Percentiles rank a stretch among this genome's conserved stretches.
Evolutionary conservation across 2,329 filamentous ascomycete species (phyloP).

Genomic region (Pseudocercospora crystallina): DNA sequence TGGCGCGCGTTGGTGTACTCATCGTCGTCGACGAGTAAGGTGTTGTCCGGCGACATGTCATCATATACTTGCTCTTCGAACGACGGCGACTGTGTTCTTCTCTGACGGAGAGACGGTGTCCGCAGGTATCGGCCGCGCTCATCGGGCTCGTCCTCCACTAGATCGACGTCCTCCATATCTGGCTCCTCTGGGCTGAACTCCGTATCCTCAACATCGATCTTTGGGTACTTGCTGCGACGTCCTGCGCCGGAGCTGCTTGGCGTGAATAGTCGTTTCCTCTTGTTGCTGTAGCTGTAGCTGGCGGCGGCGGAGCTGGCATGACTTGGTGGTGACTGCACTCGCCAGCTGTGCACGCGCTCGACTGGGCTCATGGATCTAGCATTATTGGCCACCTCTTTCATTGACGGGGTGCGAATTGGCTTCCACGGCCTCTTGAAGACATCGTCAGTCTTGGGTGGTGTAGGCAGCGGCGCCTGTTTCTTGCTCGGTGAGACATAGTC

Average conservation of each 20-base stretch:
- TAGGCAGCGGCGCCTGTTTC: constrained; percentile 32
- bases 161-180: constrained; percentile 5
- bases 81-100: constrained; percentile 9
- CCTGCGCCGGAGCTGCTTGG: constrained; percentile 16
- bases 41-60: constrained; percentile 32
- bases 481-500: constrained; percentile 45
- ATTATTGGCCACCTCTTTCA: constrained; percentile 16
- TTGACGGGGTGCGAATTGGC: constrained; percentile 14
- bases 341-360: constrained; percentile 29
- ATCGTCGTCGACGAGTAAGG: constrained; percentile 34
- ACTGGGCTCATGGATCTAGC: constrained; percentile 37
- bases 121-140: constrained; percentile 9
- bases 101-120: constrained; percentile 8
- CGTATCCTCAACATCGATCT: constrained; percentile 18
- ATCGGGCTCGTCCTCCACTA: constrained; percentile 6
- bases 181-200: neutral
- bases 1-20: constrained; percentile 19
- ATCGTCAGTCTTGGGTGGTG: constrained; percentile 13
- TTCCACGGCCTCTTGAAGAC: constrained; percentile 35
- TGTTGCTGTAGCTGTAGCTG: constrained; percentile 3
- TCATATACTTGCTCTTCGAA: constrained; percentile 16
- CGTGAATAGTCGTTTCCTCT: constrained; percentile 24
- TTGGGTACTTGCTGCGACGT: constrained; percentile 21
- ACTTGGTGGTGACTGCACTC: constrained; percentile 13
- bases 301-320: constrained; percentile 7